Evolutionary conservation across 192 early-diverging fungal genomes (phyloP).

Genomic region (Podila epicladia): DNA sequence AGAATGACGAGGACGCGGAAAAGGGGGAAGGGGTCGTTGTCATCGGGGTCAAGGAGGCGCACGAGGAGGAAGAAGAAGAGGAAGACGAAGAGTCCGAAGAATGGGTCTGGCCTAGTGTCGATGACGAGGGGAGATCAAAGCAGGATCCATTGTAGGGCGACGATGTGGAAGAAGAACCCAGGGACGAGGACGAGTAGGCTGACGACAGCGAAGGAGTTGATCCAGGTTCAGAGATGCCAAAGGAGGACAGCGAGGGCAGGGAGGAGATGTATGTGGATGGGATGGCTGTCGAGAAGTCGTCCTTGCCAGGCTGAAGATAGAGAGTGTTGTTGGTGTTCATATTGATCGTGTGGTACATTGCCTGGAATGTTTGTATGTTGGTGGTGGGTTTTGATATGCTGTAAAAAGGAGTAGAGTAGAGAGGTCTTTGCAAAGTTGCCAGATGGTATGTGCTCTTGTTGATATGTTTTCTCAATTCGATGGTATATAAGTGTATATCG

Average conservation of each 20-base stretch:
- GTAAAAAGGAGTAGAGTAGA: too few relatives aligned
- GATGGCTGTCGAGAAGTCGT: background rate
- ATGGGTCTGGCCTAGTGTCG: background rate
- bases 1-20: background rate
- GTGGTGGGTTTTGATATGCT: background rate
- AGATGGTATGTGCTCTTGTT: background rate
- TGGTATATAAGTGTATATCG: background rate
- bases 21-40: background rate
- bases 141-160: background rate
- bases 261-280: background rate
- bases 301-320: conserved; percentile 1
- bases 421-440: too few relatives aligned
- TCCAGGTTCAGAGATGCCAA: background rate
- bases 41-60: conserved; percentile 5
- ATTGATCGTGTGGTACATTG: background rate
- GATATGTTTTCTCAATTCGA: background rate
- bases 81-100: background rate
- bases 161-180: background rate
- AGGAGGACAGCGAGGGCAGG: background rate
- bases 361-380: background rate
- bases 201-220: background rate
- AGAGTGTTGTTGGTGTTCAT: background rate
- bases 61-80: background rate
- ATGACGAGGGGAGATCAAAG: background rate
- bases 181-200: conserved; percentile 1